Conservation (phyloP, 305 asterid genomes). For the Solanum aculeatissimum region DNA sequence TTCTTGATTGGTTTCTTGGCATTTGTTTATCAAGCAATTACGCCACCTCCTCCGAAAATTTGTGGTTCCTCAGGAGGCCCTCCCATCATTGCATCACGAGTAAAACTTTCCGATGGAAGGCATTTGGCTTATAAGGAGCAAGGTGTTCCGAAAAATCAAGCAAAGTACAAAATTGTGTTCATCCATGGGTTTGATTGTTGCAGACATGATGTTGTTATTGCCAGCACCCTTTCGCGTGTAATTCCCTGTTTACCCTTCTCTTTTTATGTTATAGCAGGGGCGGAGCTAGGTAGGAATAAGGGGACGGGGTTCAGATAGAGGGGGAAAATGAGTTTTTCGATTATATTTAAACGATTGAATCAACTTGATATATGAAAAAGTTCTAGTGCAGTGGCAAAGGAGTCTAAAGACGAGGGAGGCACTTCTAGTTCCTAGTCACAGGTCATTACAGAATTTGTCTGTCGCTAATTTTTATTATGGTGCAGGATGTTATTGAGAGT, state of each 20-base stretch:
- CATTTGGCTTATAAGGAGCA: not conserved
- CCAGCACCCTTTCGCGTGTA: constrained; percentile 1
- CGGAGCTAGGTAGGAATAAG: not conserved
- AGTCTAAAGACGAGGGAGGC: not conserved
- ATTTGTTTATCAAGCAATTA: not conserved
- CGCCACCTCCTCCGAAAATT: not conserved
- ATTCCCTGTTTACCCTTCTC: not conserved
- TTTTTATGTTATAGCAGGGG: not conserved
- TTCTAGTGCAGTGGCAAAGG: not conserved
- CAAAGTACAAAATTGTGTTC: not conserved
- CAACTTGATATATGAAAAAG: not conserved
- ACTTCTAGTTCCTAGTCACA: not conserved
- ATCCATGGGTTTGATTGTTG: constrained; percentile 1
- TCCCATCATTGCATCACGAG: not conserved
- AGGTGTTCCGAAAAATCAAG: not conserved
- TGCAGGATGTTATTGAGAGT: constrained; percentile 1
- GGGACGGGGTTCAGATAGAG: not conserved
- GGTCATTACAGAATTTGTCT: not conserved
- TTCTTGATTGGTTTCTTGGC: constrained; percentile 15
- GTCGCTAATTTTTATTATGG: not conserved
- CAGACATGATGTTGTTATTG: not conserved
- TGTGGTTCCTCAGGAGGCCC: not conserved
- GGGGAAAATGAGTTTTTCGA: not conserved
- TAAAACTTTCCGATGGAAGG: not conserved
- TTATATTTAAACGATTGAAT: not conserved